Percentiles rank a stretch among this genome's conserved stretches.
Evolutionary conservation across 345 rosid genomes (phyloP).

Genomic region (Eucalyptus dawsonii): DNA sequence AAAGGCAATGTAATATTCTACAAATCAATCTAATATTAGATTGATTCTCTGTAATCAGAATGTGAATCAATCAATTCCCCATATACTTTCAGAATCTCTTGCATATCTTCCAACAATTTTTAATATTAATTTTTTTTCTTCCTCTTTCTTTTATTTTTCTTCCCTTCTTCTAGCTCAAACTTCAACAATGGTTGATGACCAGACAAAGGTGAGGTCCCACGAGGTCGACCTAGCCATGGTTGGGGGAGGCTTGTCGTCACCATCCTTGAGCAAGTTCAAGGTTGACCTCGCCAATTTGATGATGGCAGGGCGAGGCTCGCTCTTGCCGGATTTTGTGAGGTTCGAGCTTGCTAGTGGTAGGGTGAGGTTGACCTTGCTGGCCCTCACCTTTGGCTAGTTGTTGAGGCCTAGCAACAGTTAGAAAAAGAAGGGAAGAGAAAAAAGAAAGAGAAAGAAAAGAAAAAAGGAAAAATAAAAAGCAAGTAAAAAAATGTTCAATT

Average conservation of each 20-base stretch:
- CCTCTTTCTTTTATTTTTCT: neutral
- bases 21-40: no score
- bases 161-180: neutral
- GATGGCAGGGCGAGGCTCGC: accelerated
- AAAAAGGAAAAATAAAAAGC: no score
- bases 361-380: neutral
- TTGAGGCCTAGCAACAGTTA: neutral
- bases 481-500: no score
- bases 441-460: neutral
- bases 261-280: neutral
- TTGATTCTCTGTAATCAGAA: no score
- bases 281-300: neutral
- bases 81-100: no score
- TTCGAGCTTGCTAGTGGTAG: neutral
- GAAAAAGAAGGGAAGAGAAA: neutral
- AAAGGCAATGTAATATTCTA: no score
- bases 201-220: no score
- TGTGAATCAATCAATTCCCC: no score
- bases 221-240: neutral
- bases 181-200: neutral
- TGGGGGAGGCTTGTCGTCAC: no score
- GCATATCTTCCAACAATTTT: no score
- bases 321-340: neutral
- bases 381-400: neutral
- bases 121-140: no score